Percentiles rank a stretch among this genome's conserved stretches.
Evolutionary conservation across 371 early-diverging fungal species (phyloP).

Genomic region (Mortierella sp.): DNA sequence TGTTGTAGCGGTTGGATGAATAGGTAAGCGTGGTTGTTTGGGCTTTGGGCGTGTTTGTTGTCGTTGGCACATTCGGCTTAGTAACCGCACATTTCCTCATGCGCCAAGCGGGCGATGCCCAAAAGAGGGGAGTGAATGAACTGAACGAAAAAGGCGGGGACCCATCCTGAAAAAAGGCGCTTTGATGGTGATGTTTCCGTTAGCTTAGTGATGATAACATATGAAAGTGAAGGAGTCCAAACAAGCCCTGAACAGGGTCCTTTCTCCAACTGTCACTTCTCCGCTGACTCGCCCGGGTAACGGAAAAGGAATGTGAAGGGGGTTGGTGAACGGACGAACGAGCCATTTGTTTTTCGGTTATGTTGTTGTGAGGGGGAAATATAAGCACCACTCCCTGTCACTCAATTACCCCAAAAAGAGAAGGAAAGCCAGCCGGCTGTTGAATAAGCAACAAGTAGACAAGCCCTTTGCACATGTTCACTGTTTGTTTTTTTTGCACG

Average conservation of each 20-base stretch:
- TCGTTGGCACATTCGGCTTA: conserved; percentile 15
- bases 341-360: not conserved
- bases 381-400: not conserved
- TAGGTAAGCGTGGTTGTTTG: not conserved
- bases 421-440: not conserved
- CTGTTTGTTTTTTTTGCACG: not conserved
- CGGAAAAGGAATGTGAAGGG: not conserved
- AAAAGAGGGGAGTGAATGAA: not conserved
- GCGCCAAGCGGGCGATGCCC: not conserved
- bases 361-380: not conserved
- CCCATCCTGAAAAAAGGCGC: not conserved
- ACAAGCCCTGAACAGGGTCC: not conserved
- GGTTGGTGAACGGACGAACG: not conserved
- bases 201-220: not conserved
- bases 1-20: not conserved
- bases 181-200: not conserved
- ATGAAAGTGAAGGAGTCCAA: not conserved
- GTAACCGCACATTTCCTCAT: conserved; percentile 16
- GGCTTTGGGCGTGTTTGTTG: not conserved
- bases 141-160: too few species aligned
- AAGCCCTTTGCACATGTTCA: conserved; percentile 4
- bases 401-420: not conserved
- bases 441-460: not conserved
- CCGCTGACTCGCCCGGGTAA: not conserved
- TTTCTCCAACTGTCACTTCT: not conserved